Evolutionary conservation across 176 grass and related monocot genomes (phyloP).

Genomic region (Zoysia japonica): DNA sequence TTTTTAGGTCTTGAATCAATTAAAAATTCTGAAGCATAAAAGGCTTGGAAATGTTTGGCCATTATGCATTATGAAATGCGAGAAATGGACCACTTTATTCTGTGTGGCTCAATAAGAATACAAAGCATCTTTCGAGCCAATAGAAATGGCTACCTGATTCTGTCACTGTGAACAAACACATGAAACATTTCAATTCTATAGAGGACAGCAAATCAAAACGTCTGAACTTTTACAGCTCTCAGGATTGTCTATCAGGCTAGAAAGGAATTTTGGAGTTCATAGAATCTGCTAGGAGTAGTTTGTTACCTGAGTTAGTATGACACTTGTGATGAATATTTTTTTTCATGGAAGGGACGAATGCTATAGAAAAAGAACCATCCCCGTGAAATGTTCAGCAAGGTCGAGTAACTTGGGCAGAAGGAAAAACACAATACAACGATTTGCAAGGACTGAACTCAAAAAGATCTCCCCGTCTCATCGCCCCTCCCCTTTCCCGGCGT

Average conservation of each 20-base stretch:
- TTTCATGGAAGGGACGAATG: not conserved
- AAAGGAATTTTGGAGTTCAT: not conserved
- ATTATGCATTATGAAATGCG: not conserved
- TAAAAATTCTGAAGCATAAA: not conserved
- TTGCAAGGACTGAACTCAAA: not conserved
- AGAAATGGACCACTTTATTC: not conserved
- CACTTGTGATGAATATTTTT: not conserved
- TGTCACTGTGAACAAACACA: no score
- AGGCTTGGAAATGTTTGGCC: not conserved
- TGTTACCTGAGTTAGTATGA: no score
- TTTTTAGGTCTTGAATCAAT: not conserved
- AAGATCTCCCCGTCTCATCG: not conserved
- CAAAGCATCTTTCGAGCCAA: not conserved
- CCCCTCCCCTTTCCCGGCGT: conserved; percentile 12
- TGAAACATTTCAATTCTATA: not conserved
- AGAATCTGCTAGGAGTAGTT: not conserved
- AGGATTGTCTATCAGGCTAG: not conserved
- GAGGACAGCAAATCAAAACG: not conserved
- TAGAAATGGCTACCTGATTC: not conserved
- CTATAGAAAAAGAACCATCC: not conserved
- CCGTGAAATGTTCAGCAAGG: not conserved
- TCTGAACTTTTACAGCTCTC: not conserved
- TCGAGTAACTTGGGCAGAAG: not conserved
- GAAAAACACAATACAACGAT: not conserved
- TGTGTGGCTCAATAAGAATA: not conserved